Percentiles rank a stretch among this genome's conserved stretches.
Evolutionary conservation across 2,329 filamentous ascomycete genomes (phyloP).

Genomic region (Apiospora rasikravindrae): DNA sequence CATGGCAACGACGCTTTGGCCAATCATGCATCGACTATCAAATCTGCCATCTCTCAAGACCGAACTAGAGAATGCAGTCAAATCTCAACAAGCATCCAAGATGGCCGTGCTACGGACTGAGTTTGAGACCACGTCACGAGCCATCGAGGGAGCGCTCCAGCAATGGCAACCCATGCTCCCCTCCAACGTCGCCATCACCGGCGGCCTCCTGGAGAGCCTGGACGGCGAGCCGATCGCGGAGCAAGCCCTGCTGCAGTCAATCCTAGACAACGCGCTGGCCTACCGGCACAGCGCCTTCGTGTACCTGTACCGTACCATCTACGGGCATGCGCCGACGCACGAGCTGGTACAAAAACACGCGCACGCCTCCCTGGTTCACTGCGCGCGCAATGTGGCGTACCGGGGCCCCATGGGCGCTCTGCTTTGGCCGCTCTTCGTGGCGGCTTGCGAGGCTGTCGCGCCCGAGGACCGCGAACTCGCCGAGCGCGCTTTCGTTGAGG

Average conservation of each 20-base stretch:
- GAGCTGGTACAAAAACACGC: conserved; percentile 59
- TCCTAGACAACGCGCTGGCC: conserved; percentile 63
- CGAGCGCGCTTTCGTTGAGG: conserved; percentile 54
- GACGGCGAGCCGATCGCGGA: conserved; percentile 37
- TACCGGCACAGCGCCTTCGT: conserved; percentile 65
- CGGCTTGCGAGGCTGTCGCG: conserved; percentile 62
- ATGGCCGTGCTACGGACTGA: conserved; percentile 54
- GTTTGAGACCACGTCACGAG: conserved; percentile 56
- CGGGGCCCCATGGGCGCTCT: conserved; percentile 67
- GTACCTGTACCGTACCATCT: conserved; percentile 61
- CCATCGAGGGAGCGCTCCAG: conserved; percentile 60
- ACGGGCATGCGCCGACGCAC: conserved; percentile 52
- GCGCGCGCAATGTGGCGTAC: conserved; percentile 58
- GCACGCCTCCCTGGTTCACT: conserved; percentile 56
- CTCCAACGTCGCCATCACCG: conserved; percentile 40
- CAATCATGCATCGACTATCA: conserved; percentile 65
- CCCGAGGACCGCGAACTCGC: conserved; percentile 57
- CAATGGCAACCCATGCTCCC: conserved; percentile 61
- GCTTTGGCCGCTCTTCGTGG: conserved; percentile 69
- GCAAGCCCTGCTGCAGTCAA: conserved; percentile 54
- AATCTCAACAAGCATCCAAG: conserved; percentile 48
- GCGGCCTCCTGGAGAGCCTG: conserved; percentile 28
- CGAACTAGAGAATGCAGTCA: conserved; percentile 53
- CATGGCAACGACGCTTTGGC: conserved; percentile 67
- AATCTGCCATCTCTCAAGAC: conserved; percentile 58